These are phyloP conservation scores for Craterostigma plantagineum DNA, from an alignment of 257 asterid genomes.

Conservation along the genomic window DNA sequence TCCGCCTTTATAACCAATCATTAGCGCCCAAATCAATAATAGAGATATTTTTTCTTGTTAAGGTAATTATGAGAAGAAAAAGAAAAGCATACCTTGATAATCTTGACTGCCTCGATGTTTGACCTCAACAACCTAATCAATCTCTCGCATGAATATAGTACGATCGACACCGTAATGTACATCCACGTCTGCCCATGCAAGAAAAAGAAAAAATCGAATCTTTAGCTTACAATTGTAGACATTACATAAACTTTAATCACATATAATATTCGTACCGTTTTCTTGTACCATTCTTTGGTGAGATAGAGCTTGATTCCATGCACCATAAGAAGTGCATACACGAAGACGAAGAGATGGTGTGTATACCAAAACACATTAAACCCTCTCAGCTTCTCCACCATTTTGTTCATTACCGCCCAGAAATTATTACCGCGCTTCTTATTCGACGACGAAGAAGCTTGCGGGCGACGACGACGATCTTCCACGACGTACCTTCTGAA, in stretches of 20 bases:
- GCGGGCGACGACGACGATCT: conserved; percentile 7
- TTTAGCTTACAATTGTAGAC: too few species aligned
- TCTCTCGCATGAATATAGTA: conserved; percentile 60
- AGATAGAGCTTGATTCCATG: conserved; percentile 42
- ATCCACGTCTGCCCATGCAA: conserved; percentile 66
- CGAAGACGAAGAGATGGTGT: conserved; percentile 34
- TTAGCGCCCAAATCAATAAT: too few species aligned
- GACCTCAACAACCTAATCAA: conserved; percentile 61
- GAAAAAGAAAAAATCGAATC: too few species aligned
- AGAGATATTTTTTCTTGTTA: too few species aligned
- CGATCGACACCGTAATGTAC: conserved; percentile 66
- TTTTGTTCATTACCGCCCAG: conserved; percentile 11
- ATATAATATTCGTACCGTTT: conserved; percentile 21
- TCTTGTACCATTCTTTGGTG: conserved; percentile 38
- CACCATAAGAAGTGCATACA: conserved; percentile 27
- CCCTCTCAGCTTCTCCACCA: conserved; percentile 33
- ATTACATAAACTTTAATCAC: too few species aligned
- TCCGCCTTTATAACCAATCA: conserved; percentile 15
- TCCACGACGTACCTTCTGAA: conserved; percentile 32
- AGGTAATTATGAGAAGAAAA: too few species aligned
- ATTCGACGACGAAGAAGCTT: too few species aligned
- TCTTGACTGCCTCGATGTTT: conserved; percentile 54
- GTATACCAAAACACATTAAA: conserved; percentile 64
- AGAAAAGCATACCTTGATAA: conserved; percentile 25
- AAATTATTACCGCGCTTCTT: too few species aligned